Evolutionary conservation across 208 protist species (phyloP).

Genomic region (Acanthamoeba sp.): DNA sequence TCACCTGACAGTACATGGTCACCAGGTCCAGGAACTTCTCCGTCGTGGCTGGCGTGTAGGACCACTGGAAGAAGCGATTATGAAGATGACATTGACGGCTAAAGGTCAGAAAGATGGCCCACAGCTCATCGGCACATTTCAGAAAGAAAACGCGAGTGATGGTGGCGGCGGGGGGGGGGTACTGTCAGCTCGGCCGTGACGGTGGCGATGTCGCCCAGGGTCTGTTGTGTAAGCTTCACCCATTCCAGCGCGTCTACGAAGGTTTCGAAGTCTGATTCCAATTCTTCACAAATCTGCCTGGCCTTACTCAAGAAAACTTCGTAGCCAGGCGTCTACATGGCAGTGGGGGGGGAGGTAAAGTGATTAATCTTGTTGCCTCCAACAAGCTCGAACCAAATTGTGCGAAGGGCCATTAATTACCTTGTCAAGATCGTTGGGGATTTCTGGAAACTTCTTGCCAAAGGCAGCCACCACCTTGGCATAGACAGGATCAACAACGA

Average conservation of each 20-base stretch:
- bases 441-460: conserved; percentile 46
- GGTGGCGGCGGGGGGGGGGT: neutral
- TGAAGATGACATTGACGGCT: neutral
- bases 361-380: neutral
- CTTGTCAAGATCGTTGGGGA: conserved; percentile 34
- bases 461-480: conserved; percentile 45
- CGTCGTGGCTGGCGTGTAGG: conserved; percentile 2
- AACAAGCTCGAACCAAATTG: neutral
- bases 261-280: conserved; percentile 44
- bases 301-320: conserved; percentile 60
- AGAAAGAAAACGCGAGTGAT: neutral
- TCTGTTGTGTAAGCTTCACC: conserved; percentile 31
- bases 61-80: neutral
- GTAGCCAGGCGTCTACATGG: conserved; percentile 52
- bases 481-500: conserved; percentile 33
- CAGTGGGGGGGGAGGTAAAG: neutral
- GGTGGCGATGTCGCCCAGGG: neutral
- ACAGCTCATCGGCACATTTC: neutral
- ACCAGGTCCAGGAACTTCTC: conserved; percentile 32
- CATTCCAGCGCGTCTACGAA: conserved; percentile 62
- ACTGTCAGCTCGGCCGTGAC: conserved; percentile 15
- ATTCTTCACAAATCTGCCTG: conserved; percentile 36
- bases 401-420: neutral
- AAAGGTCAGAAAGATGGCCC: neutral
- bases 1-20: conserved; percentile 33